Evolutionary conservation across 305 asterid genomes (phyloP).

Genomic region (Fraxinus albicans): DNA sequence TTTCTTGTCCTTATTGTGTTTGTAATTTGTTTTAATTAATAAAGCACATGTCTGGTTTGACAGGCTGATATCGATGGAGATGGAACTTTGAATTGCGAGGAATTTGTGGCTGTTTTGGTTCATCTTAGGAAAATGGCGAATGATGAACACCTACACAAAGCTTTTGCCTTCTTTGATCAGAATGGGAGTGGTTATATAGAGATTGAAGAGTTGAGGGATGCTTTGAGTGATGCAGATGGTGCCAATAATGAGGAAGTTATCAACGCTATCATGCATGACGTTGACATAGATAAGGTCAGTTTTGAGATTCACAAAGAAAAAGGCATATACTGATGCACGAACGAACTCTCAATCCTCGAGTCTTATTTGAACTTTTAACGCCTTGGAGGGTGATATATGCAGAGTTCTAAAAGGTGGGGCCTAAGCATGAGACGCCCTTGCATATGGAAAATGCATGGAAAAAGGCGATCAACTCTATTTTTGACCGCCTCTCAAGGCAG

Average conservation of each 20-base stretch:
- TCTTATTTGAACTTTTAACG: neutral
- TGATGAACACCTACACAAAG: slow-evolving; percentile 60
- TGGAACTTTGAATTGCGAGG: slow-evolving; percentile 45
- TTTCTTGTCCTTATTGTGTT: neutral
- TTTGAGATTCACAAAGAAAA: neutral
- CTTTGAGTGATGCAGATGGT: slow-evolving; percentile 49
- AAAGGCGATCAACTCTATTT: too few species aligned
- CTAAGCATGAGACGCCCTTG: too few species aligned
- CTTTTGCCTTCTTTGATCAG: slow-evolving; percentile 50
- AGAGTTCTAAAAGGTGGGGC: too few species aligned
- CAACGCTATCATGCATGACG: slow-evolving; percentile 50
- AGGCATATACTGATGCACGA: neutral
- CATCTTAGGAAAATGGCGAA: slow-evolving; percentile 59
- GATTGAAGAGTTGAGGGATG: slow-evolving; percentile 52
- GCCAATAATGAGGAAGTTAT: slow-evolving; percentile 41
- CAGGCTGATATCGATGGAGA: slow-evolving; percentile 64
- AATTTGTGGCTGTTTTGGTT: slow-evolving; percentile 52
- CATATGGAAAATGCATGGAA: too few species aligned
- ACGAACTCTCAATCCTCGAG: neutral
- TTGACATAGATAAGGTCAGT: slow-evolving; percentile 49
- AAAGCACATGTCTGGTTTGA: neutral
- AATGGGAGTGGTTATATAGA: slow-evolving; percentile 55
- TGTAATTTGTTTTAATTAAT: neutral
- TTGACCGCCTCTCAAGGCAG: too few species aligned
- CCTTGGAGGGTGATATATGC: neutral